Base-by-base conservation (phyloP, 164 flowering plant genomes). In the Nymphaea colorata region DNA sequence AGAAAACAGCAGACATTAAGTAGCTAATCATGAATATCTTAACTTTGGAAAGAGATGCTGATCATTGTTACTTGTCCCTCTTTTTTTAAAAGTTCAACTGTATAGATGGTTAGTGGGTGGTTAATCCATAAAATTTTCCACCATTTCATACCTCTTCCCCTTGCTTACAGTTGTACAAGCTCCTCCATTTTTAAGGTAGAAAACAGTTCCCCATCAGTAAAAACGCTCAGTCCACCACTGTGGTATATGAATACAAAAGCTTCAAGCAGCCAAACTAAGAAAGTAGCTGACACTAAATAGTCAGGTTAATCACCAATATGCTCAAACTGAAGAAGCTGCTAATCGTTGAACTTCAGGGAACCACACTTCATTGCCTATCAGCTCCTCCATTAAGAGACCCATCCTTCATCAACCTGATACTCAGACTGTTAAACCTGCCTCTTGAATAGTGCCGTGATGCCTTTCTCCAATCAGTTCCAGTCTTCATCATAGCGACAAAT, bases 391-490 rank as follows among this genome's bases (percentile, higher is more conserved):
- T 89, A 51, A 91, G 68, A 45, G 98, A 92, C 65, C 96, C 98
- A 77, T 92, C 98, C 77, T 90, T 92, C 93, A 90, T 86, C 75
- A 92, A 76, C 72, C 83, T 88, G 44, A 90, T 68, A 79, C 98
- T 92, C 41, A 92, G 82, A 68, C 88, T 92, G 77, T 92, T 90
- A 75, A 90, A 92, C 80, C 98, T 83, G 66, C 91, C 98, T 81
- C 96, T 83, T 2, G 96, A 92, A 73, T 89, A 92, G 76, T 89
- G 96, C 43, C 98, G 83, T 70, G 98, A 92, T 55, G 96, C 96
- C 82, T 92, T 92, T 81, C 96, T 90, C 96, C 96, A 92, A 76
- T 92, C 98, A 8, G 98, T 92, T 64, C 98, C 98, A 4, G 98
- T 88, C 77, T 90, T 92, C 98, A 92, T 92, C 98, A 92, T 92